Conservation (phyloP, 495 filamentous ascomycete species). For the Aspergillus nanangensis region DNA sequence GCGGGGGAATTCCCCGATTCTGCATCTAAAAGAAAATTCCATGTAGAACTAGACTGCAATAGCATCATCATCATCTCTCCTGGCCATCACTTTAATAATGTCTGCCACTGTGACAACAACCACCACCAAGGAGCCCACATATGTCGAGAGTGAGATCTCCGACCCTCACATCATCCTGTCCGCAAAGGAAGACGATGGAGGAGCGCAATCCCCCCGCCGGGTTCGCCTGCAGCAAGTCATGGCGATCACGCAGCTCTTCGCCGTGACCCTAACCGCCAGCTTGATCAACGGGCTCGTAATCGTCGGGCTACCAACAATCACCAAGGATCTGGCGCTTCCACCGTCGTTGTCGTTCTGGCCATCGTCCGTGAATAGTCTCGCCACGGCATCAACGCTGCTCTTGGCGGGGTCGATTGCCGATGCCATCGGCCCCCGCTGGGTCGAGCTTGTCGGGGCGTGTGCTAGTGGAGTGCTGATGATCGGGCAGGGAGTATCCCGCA, state of each 20-base stretch:
- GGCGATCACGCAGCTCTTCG: conserved; percentile 7
- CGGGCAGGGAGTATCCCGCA: conserved; percentile 37
- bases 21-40: too few relatives aligned
- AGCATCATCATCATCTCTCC: too few relatives aligned
- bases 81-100: too few relatives aligned
- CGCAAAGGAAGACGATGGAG: too few relatives aligned
- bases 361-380: conserved; percentile 27
- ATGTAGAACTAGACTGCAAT: too few relatives aligned
- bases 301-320: conserved; percentile 47
- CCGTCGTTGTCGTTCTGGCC: conserved; percentile 41
- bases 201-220: too few relatives aligned
- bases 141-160: too few relatives aligned
- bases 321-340: conserved; percentile 35
- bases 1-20: too few relatives aligned
- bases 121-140: too few relatives aligned
- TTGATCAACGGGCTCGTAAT: conserved; percentile 26
- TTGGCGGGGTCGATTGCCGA: conserved; percentile 48
- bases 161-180: too few relatives aligned
- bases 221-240: conserved; percentile 7
- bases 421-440: conserved; percentile 36
- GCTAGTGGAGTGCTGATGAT: conserved; percentile 36
- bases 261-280: conserved; percentile 11
- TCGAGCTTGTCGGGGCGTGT: conserved; percentile 39
- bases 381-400: conserved; percentile 42
- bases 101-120: too few relatives aligned